Percentiles rank a stretch among this genome's conserved stretches.
Evolutionary conservation across 2,329 filamentous ascomycete species (phyloP).

Genomic region (Fusarium sp.): DNA sequence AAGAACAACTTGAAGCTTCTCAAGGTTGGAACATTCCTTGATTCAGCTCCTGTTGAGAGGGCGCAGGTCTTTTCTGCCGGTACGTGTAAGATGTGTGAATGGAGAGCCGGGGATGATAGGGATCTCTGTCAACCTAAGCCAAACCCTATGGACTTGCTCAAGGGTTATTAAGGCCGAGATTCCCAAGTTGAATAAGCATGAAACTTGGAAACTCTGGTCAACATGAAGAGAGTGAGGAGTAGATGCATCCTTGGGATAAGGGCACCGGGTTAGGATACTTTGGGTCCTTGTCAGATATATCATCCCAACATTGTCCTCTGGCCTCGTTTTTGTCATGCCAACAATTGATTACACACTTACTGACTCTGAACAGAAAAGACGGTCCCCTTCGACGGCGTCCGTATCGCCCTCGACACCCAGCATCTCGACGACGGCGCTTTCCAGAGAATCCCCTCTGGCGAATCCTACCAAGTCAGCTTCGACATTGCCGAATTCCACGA

Average conservation of each 20-base stretch:
- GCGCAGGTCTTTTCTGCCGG: slow-evolving; percentile 58
- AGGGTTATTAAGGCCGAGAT: no score
- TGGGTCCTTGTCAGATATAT: not conserved
- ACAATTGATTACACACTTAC: not conserved
- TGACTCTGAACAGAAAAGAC: slow-evolving; percentile 45
- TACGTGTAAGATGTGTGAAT: slow-evolving; percentile 23
- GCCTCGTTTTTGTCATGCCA: not conserved
- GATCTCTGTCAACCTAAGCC: no score
- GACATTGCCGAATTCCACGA: slow-evolving; percentile 66
- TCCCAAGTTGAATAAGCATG: no score
- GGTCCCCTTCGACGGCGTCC: slow-evolving; percentile 63
- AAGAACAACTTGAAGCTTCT: slow-evolving; percentile 59
- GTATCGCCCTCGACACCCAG: slow-evolving; percentile 57
- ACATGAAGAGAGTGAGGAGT: no score
- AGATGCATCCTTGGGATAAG: no score
- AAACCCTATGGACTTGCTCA: no score
- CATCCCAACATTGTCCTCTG: not conserved
- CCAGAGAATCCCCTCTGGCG: slow-evolving; percentile 56
- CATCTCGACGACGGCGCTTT: slow-evolving; percentile 60
- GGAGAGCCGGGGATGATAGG: no score
- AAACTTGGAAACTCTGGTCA: no score
- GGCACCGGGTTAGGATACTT: no score
- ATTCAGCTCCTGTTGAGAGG: slow-evolving; percentile 63
- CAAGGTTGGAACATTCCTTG: slow-evolving; percentile 63
- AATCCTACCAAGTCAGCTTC: slow-evolving; percentile 62